Evolutionary conservation across 805 yeast genomes (phyloP), one percentile per base, ranked within the genome.

Genomic region (Candida vaughaniae): DNA sequence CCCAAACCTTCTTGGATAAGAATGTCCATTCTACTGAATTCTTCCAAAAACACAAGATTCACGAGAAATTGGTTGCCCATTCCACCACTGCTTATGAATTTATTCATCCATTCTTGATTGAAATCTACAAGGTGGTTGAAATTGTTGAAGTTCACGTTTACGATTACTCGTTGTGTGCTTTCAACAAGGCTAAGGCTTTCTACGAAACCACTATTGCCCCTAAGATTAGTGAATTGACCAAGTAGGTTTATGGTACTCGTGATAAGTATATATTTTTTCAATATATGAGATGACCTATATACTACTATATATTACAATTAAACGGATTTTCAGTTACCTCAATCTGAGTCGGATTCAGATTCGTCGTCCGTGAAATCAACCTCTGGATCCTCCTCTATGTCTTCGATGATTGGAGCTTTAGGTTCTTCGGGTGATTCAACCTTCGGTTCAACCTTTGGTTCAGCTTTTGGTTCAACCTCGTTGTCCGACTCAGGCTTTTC

Each of bases 401-500:
- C 26, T 15, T 15, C 36, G 3, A 19, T 26, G 5, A 28, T 17
- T 28, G 33, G 36, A 18, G 29, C 32, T 27, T 35, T 19, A 22
- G n/a, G 17, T n/a, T n/a, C n/a, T n/a, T n/a, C 19, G 6, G 22
- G 22, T 25, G 10, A n/a, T 16, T 25, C 15, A 8, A n/a, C 18
- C 16, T 41, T 45, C 20, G 39, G 41, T 12, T 35, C 47, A 11
- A 27, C 45, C 3, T 29, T 41, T 9, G 37, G 32, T 3, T 36
- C 44, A 7, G 35, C 6, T 3, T 85, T 83, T 35, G 81, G 75
- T 12, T 77, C 88, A 55, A 83, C 89, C 2, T 79, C 87, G 38
- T 62, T 71, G 6, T 71, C 75, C 33, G 62, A 66, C 15, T 52
- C 65, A 2, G 47, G 53, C 10, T 45, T 60, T 3, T 47, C 56